Percentiles rank a stretch among this genome's conserved stretches.
Evolutionary conservation across 2,329 filamentous ascomycete species (phyloP).

Genomic region (Penicillium sp.): DNA sequence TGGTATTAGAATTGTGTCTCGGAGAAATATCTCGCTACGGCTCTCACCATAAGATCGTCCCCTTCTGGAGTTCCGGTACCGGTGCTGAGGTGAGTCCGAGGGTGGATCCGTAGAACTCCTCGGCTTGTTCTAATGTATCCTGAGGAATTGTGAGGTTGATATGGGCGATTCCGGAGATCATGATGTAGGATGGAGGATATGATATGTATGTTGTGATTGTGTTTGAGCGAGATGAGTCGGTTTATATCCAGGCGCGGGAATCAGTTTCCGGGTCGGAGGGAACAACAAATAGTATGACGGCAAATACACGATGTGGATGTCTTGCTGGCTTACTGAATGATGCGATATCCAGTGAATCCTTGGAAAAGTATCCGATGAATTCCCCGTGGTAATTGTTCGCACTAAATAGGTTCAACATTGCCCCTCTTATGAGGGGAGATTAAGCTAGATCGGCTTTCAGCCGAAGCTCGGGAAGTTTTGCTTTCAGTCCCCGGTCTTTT

Average conservation of each 20-base stretch:
- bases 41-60: slow-evolving; percentile 53
- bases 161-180: slow-evolving; percentile 57
- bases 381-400: too few relatives aligned
- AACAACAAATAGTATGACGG: neutral
- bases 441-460: neutral
- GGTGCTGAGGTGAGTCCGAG: slow-evolving; percentile 53
- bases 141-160: slow-evolving; percentile 58
- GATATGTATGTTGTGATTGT: neutral
- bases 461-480: neutral
- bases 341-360: neutral
- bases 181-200: slow-evolving; percentile 15
- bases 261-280: slow-evolving; percentile 5
- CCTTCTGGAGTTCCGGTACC: slow-evolving; percentile 54
- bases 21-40: neutral
- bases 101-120: slow-evolving; percentile 55
- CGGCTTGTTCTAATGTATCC: slow-evolving; percentile 52
- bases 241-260: slow-evolving; percentile 3
- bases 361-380: neutral
- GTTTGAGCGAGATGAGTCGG: neutral
- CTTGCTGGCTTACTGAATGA: neutral
- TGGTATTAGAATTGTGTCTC: neutral
- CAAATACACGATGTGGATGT: neutral
- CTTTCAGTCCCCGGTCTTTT: neutral
- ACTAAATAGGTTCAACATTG: neutral
- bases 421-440: neutral